Conservation (phyloP, 1,139 yeast genomes). For the Blastobotrys serpentis region DNA sequence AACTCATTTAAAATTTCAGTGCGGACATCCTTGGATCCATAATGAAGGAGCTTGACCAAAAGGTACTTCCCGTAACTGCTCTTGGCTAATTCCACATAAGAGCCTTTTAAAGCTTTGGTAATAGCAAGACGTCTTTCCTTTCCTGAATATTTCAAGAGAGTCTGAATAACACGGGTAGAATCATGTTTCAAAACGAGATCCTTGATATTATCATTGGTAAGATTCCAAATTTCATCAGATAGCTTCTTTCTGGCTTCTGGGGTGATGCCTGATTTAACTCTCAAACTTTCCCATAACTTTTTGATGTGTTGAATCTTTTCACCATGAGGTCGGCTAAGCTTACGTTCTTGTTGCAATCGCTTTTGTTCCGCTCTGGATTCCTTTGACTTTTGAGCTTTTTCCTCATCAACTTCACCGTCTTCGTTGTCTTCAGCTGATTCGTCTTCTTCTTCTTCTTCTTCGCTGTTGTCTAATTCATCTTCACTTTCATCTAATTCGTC, state of each 20-base stretch:
- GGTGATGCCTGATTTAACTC: conserved; percentile 81
- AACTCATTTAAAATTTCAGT: conserved; percentile 74
- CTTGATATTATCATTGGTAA: conserved; percentile 70
- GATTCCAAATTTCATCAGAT: conserved; percentile 81
- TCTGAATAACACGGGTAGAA: conserved; percentile 94
- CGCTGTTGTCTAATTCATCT: conserved; percentile 31
- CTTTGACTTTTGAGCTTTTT: conserved; percentile 19
- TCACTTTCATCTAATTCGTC: conserved; percentile 36
- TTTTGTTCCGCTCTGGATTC: conserved; percentile 85
- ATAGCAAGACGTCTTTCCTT: conserved; percentile 77
- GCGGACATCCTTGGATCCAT: conserved; percentile 82
- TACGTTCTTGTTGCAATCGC: conserved; percentile 75
- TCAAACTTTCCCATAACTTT: conserved; percentile 83
- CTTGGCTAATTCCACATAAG: conserved; percentile 79
- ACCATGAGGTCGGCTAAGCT: conserved; percentile 83
- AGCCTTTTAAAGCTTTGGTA: conserved; percentile 68
- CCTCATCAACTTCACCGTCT: conserved; percentile 27
- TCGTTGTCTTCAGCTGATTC: conserved; percentile 33
- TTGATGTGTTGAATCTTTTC: conserved; percentile 81
- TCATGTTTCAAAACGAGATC: conserved; percentile 94
- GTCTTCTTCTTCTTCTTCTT: conserved; percentile 36
- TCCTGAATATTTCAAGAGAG: conserved; percentile 80
- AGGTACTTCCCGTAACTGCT: conserved; percentile 92
- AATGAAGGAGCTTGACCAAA: conserved; percentile 83
- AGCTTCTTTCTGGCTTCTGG: conserved; percentile 74